Evolutionary conservation across 140 eudicot species (phyloP).

Genomic region (Ambrosia hybrid): DNA sequence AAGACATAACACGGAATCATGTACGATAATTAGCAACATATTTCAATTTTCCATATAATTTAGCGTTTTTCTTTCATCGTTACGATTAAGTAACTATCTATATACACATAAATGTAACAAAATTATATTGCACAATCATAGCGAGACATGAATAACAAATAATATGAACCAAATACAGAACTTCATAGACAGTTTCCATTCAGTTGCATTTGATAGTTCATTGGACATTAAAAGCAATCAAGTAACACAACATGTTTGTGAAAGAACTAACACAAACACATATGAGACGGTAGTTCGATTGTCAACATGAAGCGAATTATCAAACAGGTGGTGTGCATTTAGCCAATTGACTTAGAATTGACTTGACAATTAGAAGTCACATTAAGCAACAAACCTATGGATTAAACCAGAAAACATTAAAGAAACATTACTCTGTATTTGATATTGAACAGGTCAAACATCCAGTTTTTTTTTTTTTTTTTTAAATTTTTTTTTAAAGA

Average conservation of each 20-base stretch:
- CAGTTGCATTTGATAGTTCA: neutral
- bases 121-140: conserved; percentile 17
- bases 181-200: neutral
- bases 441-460: conserved; percentile 31
- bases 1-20: neutral
- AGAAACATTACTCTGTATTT: conserved; percentile 29
- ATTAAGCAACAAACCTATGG: conserved; percentile 25
- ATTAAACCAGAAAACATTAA: conserved; percentile 12
- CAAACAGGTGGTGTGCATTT: conserved; percentile 35
- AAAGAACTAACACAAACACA: conserved; percentile 2
- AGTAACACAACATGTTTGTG: conserved; percentile 19
- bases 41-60: neutral
- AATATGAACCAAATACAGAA: neutral
- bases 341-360: no score
- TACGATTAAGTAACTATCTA: conserved; percentile 8
- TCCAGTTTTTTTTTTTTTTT: conserved; percentile 9
- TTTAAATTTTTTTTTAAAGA: neutral
- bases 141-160: neutral
- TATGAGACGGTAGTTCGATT: neutral
- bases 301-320: conserved; percentile 17
- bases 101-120: conserved; percentile 9
- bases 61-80: neutral
- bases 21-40: neutral
- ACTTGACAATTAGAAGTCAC: conserved; percentile 12
- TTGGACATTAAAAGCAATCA: conserved; percentile 9